Base-by-base conservation (phyloP, 768 basidiomycete species). In the Pulveroboletus ravenelii region DNA sequence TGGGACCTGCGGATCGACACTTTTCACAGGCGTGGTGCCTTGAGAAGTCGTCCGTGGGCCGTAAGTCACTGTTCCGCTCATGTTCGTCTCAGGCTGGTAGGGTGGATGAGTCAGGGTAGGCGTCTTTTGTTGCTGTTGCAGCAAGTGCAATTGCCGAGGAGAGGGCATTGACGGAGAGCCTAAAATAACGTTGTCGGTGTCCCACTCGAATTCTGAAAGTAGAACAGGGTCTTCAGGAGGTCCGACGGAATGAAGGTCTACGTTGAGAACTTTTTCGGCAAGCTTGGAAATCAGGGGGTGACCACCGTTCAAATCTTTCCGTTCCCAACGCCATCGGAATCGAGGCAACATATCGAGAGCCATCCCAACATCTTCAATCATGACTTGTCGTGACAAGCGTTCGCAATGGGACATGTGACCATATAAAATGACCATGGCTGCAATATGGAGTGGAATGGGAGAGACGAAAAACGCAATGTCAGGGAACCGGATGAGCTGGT, bases 321-420 rank as follows among this genome's bases (percentile, higher is more conserved):
- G 80, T 62, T 90, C 88, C 90, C 90, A 93, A 54, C 90, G 82
- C 90, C 90, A 93, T 45, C 90, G 83, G 78, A 92, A 87, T 30
- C 84, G 84, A 3, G 90, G 90, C 10, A 92, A 79, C 81, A 91
- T 87, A 65, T 91, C 85, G 18, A 93, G 81, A 27, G 90, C 90
- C 65, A 89, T 80, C 82, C 86, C 88, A 34, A 93, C 78, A 60
- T 93, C 90, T 67, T 91, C 86, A 27, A 88, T 72, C 35, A 85
- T 88, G 35, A 80, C 78, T 49, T 82, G 73, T 36, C 74, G 76
- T 2, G 84, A 68, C 25, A 90, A 75, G 37, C 77, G 78, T 25
- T 87, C 80, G 52, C 85, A 87, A 46, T 81, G 80, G 7, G 85
- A 88, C 78, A 90, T 89, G 60, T 87, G 87, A 1, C 90, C 90